A percentile compares a stretch with the other conserved stretches of the same genome.
Conservation (phyloP, 2,329 filamentous ascomycete genomes). For the Fusarium coffeatum region DNA sequence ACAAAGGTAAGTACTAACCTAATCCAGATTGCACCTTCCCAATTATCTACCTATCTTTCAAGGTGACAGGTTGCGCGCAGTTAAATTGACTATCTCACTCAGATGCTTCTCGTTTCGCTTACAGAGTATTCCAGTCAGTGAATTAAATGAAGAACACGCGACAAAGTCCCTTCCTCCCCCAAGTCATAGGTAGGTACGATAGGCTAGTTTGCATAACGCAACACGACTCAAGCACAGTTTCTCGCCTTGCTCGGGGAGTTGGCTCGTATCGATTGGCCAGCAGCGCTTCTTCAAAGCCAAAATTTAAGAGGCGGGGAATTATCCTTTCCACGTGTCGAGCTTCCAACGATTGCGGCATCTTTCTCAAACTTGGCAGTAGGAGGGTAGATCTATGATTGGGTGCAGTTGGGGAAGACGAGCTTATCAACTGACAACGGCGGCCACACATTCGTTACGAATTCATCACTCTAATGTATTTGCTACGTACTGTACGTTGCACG, state of each 20-base stretch:
- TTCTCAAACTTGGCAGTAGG: conserved; percentile 4
- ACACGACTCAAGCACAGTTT: conserved; percentile 20
- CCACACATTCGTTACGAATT: neutral
- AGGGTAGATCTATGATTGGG: conserved; percentile 15
- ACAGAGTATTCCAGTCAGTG: neutral
- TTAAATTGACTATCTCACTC: neutral
- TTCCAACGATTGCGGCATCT: conserved; percentile 10
- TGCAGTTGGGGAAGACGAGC: neutral
- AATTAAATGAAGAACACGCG: neutral
- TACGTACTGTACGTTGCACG: neutral
- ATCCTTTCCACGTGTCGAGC: conserved; percentile 31
- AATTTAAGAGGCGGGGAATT: conserved; percentile 31
- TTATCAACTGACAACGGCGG: neutral
- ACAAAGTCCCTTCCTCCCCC: neutral
- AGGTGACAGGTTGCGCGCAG: neutral
- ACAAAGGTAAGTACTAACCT: neutral
- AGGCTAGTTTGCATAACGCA: neutral
- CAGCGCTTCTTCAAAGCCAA: conserved; percentile 12
- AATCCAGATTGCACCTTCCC: conserved; percentile 23
- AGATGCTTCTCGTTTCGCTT: neutral
- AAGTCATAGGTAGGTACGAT: neutral
- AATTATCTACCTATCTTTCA: conserved; percentile 16
- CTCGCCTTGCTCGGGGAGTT: conserved; percentile 10
- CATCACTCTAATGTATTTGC: neutral
- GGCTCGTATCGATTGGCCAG: conserved; percentile 21